Evolutionary conservation across 768 basidiomycete genomes (phyloP).

Genomic region (Gloeostereum incarnatum): DNA sequence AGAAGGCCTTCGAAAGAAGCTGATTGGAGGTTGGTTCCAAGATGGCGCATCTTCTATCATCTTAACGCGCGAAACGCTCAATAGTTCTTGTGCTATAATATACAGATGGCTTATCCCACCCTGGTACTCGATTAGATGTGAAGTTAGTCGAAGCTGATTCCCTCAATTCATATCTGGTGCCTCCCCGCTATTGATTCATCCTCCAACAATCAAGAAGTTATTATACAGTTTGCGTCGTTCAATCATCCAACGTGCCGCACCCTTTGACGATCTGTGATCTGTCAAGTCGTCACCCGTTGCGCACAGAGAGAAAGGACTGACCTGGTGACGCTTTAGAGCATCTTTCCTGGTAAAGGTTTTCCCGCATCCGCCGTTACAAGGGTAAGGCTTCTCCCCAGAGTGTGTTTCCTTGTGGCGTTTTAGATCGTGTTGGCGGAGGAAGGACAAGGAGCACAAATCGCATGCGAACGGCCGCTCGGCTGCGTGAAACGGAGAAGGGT

Average conservation of each 20-base stretch:
- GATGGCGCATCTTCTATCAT: too few species aligned
- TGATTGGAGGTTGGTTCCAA: slow-evolving; percentile 12
- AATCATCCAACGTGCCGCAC: slow-evolving; percentile 69
- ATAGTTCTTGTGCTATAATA: too few species aligned
- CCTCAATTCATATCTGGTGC: too few species aligned
- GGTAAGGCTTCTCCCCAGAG: slow-evolving; percentile 77
- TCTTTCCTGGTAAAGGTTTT: slow-evolving; percentile 87
- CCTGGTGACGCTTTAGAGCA: slow-evolving; percentile 82
- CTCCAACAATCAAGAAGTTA: too few species aligned
- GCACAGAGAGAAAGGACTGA: slow-evolving; percentile 18
- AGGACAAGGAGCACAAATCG: slow-evolving; percentile 70
- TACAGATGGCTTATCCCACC: too few species aligned
- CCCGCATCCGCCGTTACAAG: slow-evolving; percentile 77
- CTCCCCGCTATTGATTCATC: too few species aligned
- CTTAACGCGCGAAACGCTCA: too few species aligned
- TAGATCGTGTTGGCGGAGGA: slow-evolving; percentile 80
- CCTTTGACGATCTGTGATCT: slow-evolving; percentile 67
- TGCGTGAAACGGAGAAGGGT: slow-evolving; percentile 46
- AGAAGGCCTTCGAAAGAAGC: slow-evolving; percentile 36
- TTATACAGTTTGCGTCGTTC: too few species aligned
- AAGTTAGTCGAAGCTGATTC: too few species aligned
- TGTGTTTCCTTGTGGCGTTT: slow-evolving; percentile 82
- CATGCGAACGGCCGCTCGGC: slow-evolving; percentile 59
- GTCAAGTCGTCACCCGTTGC: slow-evolving; percentile 7
- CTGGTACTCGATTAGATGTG: too few species aligned